Conservation (phyloP, 345 rosid genomes). For the Lumnitzera littorea region DNA sequence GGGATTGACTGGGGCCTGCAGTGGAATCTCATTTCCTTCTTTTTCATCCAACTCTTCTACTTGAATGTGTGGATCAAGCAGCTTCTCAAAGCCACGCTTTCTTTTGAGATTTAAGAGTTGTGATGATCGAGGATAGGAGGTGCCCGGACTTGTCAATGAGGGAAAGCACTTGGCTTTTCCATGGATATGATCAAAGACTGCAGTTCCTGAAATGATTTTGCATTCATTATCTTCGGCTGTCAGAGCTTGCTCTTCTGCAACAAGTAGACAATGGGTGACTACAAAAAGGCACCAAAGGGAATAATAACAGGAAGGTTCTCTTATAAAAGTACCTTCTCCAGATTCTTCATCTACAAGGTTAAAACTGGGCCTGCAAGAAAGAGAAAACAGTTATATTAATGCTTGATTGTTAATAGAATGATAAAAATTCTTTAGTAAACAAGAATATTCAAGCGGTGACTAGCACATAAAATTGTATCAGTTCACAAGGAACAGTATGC, state of each 20-base stretch:
- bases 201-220: constrained; percentile 41
- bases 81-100: constrained; percentile 31
- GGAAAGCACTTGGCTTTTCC: constrained; percentile 76
- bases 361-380: constrained; percentile 76
- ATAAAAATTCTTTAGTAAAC: not conserved
- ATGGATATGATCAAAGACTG: constrained; percentile 76
- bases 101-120: constrained; percentile 36
- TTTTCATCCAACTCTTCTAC: constrained; percentile 19
- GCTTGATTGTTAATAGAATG: no score
- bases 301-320: not conserved
- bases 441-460: not conserved
- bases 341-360: constrained; percentile 77
- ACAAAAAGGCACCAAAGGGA: not conserved
- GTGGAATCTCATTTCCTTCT: constrained; percentile 16
- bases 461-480: not conserved
- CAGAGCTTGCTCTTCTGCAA: constrained; percentile 31
- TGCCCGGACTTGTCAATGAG: constrained; percentile 30
- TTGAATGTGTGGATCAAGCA: constrained; percentile 21
- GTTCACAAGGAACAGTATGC: constrained; percentile 4
- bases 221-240: constrained; percentile 37
- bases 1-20: constrained; percentile 10
- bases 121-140: constrained; percentile 23
- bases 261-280: constrained; percentile 5
- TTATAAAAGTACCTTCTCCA: constrained; percentile 43
- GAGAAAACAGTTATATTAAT: constrained; percentile 4